Conservation (phyloP, 495 filamentous ascomycete species). For the Penicillium coffeae region DNA sequence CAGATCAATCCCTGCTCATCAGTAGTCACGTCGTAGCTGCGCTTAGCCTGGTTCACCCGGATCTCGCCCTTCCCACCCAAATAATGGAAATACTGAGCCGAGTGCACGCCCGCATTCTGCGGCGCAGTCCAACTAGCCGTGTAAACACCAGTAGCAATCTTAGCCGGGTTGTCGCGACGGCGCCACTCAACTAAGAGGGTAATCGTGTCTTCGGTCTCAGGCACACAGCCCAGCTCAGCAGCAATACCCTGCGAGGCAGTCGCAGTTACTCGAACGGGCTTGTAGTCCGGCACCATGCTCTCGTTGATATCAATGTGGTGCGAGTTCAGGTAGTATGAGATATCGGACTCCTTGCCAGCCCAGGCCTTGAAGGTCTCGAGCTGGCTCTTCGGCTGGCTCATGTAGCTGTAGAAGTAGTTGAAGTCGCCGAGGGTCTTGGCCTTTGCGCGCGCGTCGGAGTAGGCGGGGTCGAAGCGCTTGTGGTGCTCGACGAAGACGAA, state of each 20-base stretch:
- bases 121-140: slow-evolving; percentile 94
- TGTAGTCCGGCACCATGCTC: slow-evolving; percentile 79
- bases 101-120: slow-evolving; percentile 85
- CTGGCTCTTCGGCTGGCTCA: slow-evolving; percentile 91
- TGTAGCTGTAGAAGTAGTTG: slow-evolving; percentile 97
- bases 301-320: slow-evolving; percentile 91
- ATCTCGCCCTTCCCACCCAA: slow-evolving; percentile 82
- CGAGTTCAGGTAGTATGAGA: slow-evolving; percentile 91
- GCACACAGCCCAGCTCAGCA: slow-evolving; percentile 70
- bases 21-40: slow-evolving; percentile 89
- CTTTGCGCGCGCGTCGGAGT: slow-evolving; percentile 74
- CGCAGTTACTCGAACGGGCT: slow-evolving; percentile 74
- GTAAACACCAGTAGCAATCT: slow-evolving; percentile 83
- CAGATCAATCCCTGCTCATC: slow-evolving; percentile 70
- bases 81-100: slow-evolving; percentile 95
- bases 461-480: slow-evolving; percentile 91
- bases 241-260: slow-evolving; percentile 68
- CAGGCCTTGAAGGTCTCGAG: slow-evolving; percentile 95
- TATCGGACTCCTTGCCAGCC: slow-evolving; percentile 88
- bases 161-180: slow-evolving; percentile 60
- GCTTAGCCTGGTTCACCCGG: slow-evolving; percentile 87
- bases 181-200: slow-evolving; percentile 85
- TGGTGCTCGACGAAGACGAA: slow-evolving; percentile 96
- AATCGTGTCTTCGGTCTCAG: slow-evolving; percentile 88
- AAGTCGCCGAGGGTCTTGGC: slow-evolving; percentile 78